Evolutionary conservation across 2,329 filamentous ascomycete genomes (phyloP).

Genomic region (Ophiostoma sp.): DNA sequence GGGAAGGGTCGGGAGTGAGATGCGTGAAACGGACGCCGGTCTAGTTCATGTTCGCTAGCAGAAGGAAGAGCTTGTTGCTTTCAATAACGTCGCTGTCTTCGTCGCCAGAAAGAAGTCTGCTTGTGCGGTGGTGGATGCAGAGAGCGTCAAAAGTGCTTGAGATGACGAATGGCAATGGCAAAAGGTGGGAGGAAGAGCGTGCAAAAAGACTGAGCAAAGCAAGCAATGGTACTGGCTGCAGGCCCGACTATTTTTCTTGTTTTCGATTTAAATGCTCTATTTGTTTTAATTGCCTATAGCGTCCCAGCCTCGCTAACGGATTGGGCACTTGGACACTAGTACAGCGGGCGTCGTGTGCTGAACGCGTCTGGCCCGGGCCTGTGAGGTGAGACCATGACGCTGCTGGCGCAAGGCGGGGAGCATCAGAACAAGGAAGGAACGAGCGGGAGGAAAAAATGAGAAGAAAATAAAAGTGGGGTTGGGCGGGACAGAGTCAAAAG

Average conservation of each 20-base stretch:
- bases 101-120: background rate
- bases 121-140: background rate
- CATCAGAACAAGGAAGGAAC: conserved; percentile 2
- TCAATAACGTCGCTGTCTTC: background rate
- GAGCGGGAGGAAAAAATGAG: conserved; percentile 11
- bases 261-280: background rate
- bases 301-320: background rate
- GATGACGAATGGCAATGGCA: conserved; percentile 5
- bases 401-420: conserved; percentile 4
- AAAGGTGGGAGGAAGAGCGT: background rate
- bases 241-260: background rate
- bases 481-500: conserved; percentile 10
- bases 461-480: conserved; percentile 16
- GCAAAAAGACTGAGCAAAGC: conserved; percentile 14
- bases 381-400: conserved; percentile 7
- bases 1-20: background rate
- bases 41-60: conserved; percentile 3
- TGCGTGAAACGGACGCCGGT: background rate
- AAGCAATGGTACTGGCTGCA: conserved; percentile 19
- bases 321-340: background rate
- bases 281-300: background rate
- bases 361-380: background rate
- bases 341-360: background rate
- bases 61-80: background rate
- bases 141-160: background rate